Evolutionary conservation across 495 filamentous ascomycete species (phyloP), one percentile per base, ranked within the genome.

Genomic region (Talaromyces nanjingensis): DNA sequence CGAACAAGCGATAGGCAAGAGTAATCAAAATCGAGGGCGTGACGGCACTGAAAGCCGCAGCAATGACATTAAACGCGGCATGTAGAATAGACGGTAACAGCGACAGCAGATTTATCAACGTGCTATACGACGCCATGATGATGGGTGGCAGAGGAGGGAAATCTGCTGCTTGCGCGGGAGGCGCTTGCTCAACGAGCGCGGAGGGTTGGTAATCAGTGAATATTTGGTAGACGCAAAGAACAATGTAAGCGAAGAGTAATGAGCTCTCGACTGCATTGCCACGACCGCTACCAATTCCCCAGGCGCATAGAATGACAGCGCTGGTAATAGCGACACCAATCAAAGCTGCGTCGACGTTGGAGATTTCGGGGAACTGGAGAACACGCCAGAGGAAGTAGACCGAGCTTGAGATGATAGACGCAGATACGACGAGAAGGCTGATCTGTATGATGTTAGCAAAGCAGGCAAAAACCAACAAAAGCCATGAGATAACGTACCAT

Each of bases 51-150:
- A 96, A 87, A 24, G 93, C 94, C 9, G 91, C 91, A 33, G 90
- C 84, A 65, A 97, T 85, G 68, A 97, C 94, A 71, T 87, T 90
- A 71, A 96, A 89, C 0, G 87, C 87, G 1, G 92, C 91, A 70
- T 89, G 90, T 6, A 96, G 86, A 53, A 91, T 92, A 0, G 86
- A 87, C 0, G 94, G 94, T 18, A 98, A 81, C 9, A 85, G 86
- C 34, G 89, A 89, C 39, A 98, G 79, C n/a, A 91, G 83, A 65
- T 96, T 89, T 33, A 97, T 75, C 20, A 97, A 76, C 2, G 93
- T 97, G 45, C 90, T 91, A 76, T 97, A 98, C 29, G 92, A 96
- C n/a, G 92, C 93, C 94, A 98, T 97, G 72, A 98, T 90, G 57
- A 97, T 92, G 0, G 94, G 94, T 2, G 94, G 94, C 6, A 98